Base-by-base conservation (phyloP, 495 filamentous ascomycete species). In the Ascodesmis nigricans region DNA sequence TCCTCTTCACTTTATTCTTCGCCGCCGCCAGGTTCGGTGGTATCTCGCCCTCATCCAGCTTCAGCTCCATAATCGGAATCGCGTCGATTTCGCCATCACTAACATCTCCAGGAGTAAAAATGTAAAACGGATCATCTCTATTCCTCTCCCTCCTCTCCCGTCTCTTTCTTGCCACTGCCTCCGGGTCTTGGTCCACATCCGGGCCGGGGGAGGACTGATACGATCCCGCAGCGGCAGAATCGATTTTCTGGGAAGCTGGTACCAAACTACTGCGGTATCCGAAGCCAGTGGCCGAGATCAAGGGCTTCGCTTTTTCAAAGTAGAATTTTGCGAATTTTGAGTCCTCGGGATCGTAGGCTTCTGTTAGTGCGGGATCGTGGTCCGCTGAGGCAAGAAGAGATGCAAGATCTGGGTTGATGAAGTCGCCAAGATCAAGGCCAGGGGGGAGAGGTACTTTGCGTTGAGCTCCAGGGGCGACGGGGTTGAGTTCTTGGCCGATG, bases 41-140 rank as follows among this genome's bases (percentile, higher is more conserved):
- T 23, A 51, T 33, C 32, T 63, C 65, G 2, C 67, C 69, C 16
- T 91, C 59, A 45, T 83, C 69, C 15, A 97, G 66, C 43, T 90
- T 71, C 16, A 97, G 66, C 43, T 90, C 71, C 65, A 97, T 80
- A 40, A 95, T 84, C 1, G 87, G 87, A 40, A 97, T 97, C 9
- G 76, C 66, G 51, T 97, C 87, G 31, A 97, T 65, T 50, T 97
- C 87, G 10, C 92, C 55, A 19, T 70, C 74, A 5, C 72, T 70
- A 0, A 67, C 73, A 16, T 62, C 67, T 1, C 62, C 61, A 10
- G 59, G 49, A 20, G 61, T 62, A 25, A 55, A 58, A 45, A 97
- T 97, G 49, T 97, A 95, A 50, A 92, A 97, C 2, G 87, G 87
- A 49, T 97, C 87, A 45, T 93, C 84, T 40, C 65, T 73, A 53